These are phyloP conservation scores for Dioscorea dumetorum DNA, from an alignment of 106 monocot species.

Conservation along the genomic window DNA sequence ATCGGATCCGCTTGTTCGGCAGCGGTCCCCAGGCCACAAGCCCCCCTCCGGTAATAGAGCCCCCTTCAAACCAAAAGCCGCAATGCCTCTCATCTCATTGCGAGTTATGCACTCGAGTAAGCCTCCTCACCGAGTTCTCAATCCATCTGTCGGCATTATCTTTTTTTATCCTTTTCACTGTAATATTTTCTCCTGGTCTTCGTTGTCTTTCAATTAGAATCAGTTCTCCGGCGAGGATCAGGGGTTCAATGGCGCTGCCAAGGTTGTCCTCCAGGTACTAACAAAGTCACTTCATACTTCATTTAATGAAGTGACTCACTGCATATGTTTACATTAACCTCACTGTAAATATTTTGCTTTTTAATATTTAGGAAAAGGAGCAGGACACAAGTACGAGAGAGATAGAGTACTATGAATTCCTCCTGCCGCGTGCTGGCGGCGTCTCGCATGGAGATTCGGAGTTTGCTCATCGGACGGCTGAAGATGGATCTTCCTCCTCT, in stretches of 20 bases:
- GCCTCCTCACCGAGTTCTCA: no score
- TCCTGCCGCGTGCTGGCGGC: conserved; percentile 27
- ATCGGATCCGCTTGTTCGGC: conserved; percentile 7
- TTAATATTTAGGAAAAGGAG: conserved; percentile 8
- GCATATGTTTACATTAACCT: no score
- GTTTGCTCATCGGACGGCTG: conserved; percentile 4
- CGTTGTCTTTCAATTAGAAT: background rate
- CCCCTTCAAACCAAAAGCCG: conserved; percentile 65
- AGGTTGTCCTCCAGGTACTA: background rate
- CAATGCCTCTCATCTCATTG: conserved; percentile 32
- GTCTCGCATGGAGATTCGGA: background rate
- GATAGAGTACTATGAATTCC: conserved; percentile 46
- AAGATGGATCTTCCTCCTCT: conserved; percentile 16
- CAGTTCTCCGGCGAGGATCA: background rate
- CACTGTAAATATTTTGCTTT: background rate
- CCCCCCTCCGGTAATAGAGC: conserved; percentile 21
- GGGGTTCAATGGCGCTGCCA: background rate
- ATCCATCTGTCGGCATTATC: background rate
- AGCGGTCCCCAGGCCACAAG: background rate
- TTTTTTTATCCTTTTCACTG: background rate
- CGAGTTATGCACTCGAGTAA: conserved; percentile 48
- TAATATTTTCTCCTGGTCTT: background rate
- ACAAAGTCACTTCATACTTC: background rate
- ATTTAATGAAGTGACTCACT: conserved; percentile 10
- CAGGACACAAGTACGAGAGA: background rate